Base-by-base conservation (phyloP, 441 rosid species). In the Breynia disticha region DNA sequence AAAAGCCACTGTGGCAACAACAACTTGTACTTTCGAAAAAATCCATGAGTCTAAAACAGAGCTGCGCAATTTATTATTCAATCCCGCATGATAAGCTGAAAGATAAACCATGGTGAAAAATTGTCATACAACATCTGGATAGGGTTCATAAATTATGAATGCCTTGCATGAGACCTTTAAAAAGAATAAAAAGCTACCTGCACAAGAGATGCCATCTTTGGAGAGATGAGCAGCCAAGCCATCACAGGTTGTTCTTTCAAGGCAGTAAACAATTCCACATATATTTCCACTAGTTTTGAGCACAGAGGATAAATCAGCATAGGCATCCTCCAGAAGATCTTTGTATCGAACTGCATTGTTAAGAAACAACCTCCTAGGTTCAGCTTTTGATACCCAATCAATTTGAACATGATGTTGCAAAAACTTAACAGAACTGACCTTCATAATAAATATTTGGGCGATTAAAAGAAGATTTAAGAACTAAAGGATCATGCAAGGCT, bases 1-100 rank as follows among this genome's bases (percentile, higher is more conserved):
- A 63, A 89, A 93, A 62, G 97, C 97, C 50, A 89, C 97, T n/a
- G 97, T 93, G 68, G 96, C 98, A 47, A 93, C 95, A 56, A 89
- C 90, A 63, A 93, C 93, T 76, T 83, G 98, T 67, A 71, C 81
- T 77, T 81, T 93, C 8, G 95, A 89, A 73, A 88, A 86, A 58
- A 89, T 61, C 98, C 97, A 93, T 68, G 81, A 75, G 72, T 84
- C 97, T 72, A 93, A 80, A 61, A 84, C 81, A 17, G 81, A 64
- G 65, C 81, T 88, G 65, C 96, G 72, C 66, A 81, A 51, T 69
- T 86, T 84, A 62, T 83, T 84, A 55, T 80, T 81, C 65, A 89
- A 70, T 50, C 99, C 99, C 16, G 98, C 98, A 48, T 88, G 98
- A 61, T 88, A 93, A 50, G 97, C 98, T 93, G 82, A 61, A 70